phyloP scores from a whole-genome alignment of 2,329 filamentous ascomycete species.

The Phoma sp. region DNA sequence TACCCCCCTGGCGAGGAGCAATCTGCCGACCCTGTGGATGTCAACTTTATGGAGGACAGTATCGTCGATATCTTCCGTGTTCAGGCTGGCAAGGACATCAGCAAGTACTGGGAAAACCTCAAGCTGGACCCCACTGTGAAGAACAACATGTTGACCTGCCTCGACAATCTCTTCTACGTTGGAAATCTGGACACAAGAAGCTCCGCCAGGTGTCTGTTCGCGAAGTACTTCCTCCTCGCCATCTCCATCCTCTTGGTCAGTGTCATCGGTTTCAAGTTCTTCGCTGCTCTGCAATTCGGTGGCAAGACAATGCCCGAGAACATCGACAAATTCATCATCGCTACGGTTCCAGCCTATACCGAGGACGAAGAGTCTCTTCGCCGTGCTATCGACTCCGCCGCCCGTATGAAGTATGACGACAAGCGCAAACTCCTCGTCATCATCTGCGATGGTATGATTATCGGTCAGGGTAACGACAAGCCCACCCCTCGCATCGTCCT shows the following conservation, averaged over 20 bases:
- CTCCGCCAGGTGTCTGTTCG: constrained; percentile 82
- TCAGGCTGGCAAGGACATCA: constrained; percentile 78
- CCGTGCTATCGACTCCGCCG: constrained; percentile 94
- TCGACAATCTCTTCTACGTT: constrained; percentile 94
- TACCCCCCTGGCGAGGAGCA: constrained; percentile 60
- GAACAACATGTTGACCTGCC: constrained; percentile 75
- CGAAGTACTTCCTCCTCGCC: constrained; percentile 85
- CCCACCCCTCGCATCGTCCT: constrained; percentile 95
- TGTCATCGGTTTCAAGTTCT: constrained; percentile 94
- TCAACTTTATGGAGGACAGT: constrained; percentile 79
- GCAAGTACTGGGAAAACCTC: constrained; percentile 79
- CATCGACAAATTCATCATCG: constrained; percentile 97
- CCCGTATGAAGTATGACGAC: constrained; percentile 95
- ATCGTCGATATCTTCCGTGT: constrained; percentile 80
- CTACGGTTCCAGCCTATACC: constrained; percentile 95
- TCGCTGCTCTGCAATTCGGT: constrained; percentile 93
- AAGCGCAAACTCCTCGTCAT: constrained; percentile 95
- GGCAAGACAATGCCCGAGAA: constrained; percentile 92
- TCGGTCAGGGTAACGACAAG: constrained; percentile 95
- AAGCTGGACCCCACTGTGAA: constrained; percentile 63
- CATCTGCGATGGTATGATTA: constrained; percentile 98
- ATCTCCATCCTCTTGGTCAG: constrained; percentile 80
- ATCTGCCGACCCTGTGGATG: constrained; percentile 53
- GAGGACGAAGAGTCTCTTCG: constrained; percentile 97
- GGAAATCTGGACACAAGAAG: constrained; percentile 90